Conservation (phyloP, 2,329 filamentous ascomycete species). For the Fusarium sp. region DNA sequence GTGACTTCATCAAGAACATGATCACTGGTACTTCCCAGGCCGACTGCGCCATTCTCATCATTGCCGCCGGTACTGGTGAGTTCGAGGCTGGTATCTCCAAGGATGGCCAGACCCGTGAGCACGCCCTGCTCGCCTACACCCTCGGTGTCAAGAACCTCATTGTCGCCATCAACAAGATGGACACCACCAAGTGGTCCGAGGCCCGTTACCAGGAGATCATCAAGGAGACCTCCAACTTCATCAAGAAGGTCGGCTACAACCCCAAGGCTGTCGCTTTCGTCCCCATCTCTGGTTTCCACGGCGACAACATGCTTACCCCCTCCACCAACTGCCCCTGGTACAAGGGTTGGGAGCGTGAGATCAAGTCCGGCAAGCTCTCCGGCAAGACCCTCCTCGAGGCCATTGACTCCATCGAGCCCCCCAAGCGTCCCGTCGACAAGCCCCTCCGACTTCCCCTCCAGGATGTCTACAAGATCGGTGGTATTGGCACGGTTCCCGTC, state of each 20-base stretch:
- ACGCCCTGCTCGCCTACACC: conserved; percentile 99
- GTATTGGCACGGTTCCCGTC: conserved; percentile 99
- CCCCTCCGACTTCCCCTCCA: conserved; percentile 99
- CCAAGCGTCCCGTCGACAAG: conserved; percentile 96
- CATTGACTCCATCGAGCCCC: conserved; percentile 95
- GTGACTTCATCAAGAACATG: conserved; percentile 99
- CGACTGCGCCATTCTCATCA: conserved; percentile 99
- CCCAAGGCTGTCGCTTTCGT: conserved; percentile 98
- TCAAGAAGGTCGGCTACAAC: conserved; percentile 99
- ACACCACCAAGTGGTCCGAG: conserved; percentile 99
- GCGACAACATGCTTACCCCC: conserved; percentile 97
- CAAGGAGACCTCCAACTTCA: conserved; percentile 99
- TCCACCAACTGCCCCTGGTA: conserved; percentile 99
- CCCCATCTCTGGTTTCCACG: conserved; percentile 99
- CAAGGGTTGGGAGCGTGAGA: conserved; percentile 99
- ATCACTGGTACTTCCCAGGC: conserved; percentile 99
- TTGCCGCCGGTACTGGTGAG: conserved; percentile 99
- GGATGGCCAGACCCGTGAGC: conserved; percentile 99
- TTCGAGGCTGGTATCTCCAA: conserved; percentile 99
- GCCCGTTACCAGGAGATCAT: conserved; percentile 97
- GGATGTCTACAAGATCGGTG: conserved; percentile 99
- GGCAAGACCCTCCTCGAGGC: conserved; percentile 99
- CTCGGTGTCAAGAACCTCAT: conserved; percentile 99
- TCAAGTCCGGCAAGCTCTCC: conserved; percentile 82
- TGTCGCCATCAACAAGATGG: conserved; percentile 99